Conservation (phyloP, 495 filamentous ascomycete species). For the Neurospora africana region DNA sequence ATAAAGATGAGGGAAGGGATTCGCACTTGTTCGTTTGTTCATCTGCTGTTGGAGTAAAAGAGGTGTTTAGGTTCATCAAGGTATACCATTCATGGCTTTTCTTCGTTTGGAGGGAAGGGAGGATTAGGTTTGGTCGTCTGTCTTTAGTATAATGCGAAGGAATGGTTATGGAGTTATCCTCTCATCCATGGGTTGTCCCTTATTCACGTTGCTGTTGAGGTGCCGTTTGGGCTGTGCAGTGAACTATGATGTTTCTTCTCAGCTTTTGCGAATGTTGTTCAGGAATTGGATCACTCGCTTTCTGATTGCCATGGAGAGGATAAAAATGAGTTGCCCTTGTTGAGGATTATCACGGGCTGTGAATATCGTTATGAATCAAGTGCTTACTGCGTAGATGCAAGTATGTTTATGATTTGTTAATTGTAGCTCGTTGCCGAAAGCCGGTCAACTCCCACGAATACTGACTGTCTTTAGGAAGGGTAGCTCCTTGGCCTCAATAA, state of each 20-base stretch:
- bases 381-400: neutral
- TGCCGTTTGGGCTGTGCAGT: neutral
- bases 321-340: neutral
- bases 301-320: neutral
- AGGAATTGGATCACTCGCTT: neutral
- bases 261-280: neutral
- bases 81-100: neutral
- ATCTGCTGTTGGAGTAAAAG: neutral
- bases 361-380: neutral
- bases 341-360: neutral
- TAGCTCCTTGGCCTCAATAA: neutral
- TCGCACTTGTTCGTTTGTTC: neutral
- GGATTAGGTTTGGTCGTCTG: neutral
- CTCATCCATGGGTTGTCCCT: neutral
- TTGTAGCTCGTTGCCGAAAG: too few relatives aligned
- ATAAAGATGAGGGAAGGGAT: neutral
- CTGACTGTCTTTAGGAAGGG: neutral
- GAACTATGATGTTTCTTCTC: neutral
- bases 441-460: too few relatives aligned
- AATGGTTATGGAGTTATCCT: neutral
- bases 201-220: neutral
- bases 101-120: neutral
- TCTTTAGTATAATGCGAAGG: neutral
- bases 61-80: neutral
- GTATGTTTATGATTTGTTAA: too few relatives aligned